These are phyloP conservation scores for Vitis cinerea DNA, from an alignment of 164 flowering plant species.

Conservation along the genomic window DNA sequence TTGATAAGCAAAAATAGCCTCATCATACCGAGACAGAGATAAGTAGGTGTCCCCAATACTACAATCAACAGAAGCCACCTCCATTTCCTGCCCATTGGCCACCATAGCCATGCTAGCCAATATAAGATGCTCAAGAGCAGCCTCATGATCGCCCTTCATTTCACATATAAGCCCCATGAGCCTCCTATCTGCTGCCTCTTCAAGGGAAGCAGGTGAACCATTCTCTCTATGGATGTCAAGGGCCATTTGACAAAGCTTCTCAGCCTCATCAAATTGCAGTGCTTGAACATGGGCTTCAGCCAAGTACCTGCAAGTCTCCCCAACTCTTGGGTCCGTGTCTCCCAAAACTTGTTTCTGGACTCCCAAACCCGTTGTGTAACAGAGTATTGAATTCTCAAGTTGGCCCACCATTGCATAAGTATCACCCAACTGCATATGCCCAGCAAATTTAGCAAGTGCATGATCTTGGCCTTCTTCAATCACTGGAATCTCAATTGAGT, in stretches of 20 bases:
- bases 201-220: slow-evolving; percentile 69
- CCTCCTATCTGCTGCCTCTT: slow-evolving; percentile 93
- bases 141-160: slow-evolving; percentile 84
- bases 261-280: slow-evolving; percentile 88
- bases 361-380: slow-evolving; percentile 70
- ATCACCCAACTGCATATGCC: slow-evolving; percentile 96
- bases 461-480: slow-evolving; percentile 78
- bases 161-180: slow-evolving; percentile 97
- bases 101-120: slow-evolving; percentile 93
- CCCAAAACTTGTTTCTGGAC: slow-evolving; percentile 75
- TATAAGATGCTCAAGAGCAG: slow-evolving; percentile 94
- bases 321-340: slow-evolving; percentile 83
- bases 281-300: slow-evolving; percentile 95
- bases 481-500: slow-evolving; percentile 71
- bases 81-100: slow-evolving; percentile 76
- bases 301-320: slow-evolving; percentile 89
- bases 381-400: slow-evolving; percentile 70
- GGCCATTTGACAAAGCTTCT: slow-evolving; percentile 74
- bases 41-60: slow-evolving; percentile 93
- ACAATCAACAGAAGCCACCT: slow-evolving; percentile 82
- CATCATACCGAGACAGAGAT: slow-evolving; percentile 77
- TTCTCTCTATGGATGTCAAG: slow-evolving; percentile 81
- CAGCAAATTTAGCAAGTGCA: slow-evolving; percentile 91
- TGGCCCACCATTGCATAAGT: slow-evolving; percentile 88
- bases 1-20: slow-evolving; percentile 86